Conservation (phyloP, 441 rosid genomes). For the Jatropha multifida region DNA sequence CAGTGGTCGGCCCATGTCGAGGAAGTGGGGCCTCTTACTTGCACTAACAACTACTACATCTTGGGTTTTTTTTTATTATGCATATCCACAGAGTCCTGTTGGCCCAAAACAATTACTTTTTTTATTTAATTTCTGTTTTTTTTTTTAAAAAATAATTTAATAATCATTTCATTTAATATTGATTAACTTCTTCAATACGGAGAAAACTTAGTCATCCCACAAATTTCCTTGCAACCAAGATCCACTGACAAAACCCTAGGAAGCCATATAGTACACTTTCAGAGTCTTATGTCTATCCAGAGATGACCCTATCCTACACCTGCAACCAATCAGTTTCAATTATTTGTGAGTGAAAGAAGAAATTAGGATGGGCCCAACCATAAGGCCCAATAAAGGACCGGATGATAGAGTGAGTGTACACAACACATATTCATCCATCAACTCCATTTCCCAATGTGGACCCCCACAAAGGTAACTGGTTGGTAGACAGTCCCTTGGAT, state of each 20-base stretch:
- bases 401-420: neutral
- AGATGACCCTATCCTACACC: slow-evolving; percentile 2
- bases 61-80: neutral
- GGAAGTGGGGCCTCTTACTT: slow-evolving; percentile 2
- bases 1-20: neutral
- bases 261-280: no score
- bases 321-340: slow-evolving; percentile 9
- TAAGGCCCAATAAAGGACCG: neutral
- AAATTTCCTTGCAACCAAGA: no score
- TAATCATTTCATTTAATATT: no score
- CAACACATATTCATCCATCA: neutral
- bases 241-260: no score
- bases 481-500: slow-evolving; percentile 35
- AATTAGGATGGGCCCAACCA: slow-evolving; percentile 10
- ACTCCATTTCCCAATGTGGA: slow-evolving; percentile 21
- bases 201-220: no score
- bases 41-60: neutral
- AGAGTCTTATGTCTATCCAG: neutral
- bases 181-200: no score
- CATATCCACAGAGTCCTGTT: neutral
- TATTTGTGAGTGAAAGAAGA: slow-evolving; percentile 2
- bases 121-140: no score
- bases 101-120: neutral
- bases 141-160: no score
- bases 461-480: slow-evolving; percentile 18